These are phyloP conservation scores for Kluyveromyces aestuarii DNA, from an alignment of 805 yeast species.

Conservation along the genomic window DNA sequence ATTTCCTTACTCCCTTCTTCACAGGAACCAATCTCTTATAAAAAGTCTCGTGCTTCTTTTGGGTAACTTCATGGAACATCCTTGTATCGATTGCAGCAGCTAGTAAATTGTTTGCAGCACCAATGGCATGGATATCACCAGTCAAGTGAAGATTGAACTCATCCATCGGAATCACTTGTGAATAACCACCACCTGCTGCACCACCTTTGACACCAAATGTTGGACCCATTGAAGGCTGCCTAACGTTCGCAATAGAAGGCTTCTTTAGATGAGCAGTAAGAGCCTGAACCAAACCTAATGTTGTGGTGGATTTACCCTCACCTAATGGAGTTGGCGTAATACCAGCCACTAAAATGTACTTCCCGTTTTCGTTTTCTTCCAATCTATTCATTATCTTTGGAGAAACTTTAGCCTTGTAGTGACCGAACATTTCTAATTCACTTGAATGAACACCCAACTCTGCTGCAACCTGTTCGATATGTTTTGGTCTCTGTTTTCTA, in stretches of 20 bases:
- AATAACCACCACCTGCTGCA: conserved; percentile 98
- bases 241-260: conserved; percentile 84
- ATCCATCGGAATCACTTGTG: conserved; percentile 98
- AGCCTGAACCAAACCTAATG: conserved; percentile 95
- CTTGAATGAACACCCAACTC: conserved; percentile 72
- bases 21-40: conserved; percentile 81
- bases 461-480: conserved; percentile 60
- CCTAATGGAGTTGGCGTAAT: conserved; percentile 98
- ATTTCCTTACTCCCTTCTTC: conserved; percentile 69
- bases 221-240: conserved; percentile 99
- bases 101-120: conserved; percentile 84
- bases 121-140: conserved; percentile 95
- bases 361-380: conserved; percentile 54
- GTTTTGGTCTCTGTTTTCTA: conserved; percentile 80
- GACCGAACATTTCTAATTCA: conserved; percentile 85
- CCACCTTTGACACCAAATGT: conserved; percentile 99
- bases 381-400: conserved; percentile 64
- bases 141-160: conserved; percentile 96
- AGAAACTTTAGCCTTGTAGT: conserved; percentile 81
- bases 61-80: conserved; percentile 89
- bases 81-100: conserved; percentile 97
- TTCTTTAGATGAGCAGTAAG: conserved; percentile 81
- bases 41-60: conserved; percentile 65
- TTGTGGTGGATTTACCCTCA: conserved; percentile 95
- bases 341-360: conserved; percentile 89